Base-by-base conservation (phyloP, 2,329 filamentous ascomycete genomes). In the Waltergamsia citrina region DNA sequence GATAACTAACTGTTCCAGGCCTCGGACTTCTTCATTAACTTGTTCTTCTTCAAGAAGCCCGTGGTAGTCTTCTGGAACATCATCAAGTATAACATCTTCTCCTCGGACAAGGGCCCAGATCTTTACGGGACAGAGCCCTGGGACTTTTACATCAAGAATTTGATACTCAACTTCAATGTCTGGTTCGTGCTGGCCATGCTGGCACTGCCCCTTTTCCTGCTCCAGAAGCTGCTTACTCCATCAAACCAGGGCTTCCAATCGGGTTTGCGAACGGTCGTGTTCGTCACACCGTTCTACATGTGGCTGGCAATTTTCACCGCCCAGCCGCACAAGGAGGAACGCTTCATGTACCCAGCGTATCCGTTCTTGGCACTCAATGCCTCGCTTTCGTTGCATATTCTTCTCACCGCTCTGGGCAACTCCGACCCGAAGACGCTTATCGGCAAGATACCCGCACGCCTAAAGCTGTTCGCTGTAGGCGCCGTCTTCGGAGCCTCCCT, bases 321-420 rank as follows among this genome's bases (percentile, higher is more conserved):
- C 7, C 92, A 98, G 53, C 85, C 92, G 12, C 92, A 98, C 62
- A 98, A 98, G 51, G 92, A 98, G 55, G 92, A 98, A 59, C 73
- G 92, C 6, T 98, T 98, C 64, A 96, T 98, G 88, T 98, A 94
- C 50, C 92, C 92, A 0, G 84, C 78, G 3, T 98, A 98, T 49
- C 92, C 92, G 1, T 86, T 90, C 42, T 67, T 98, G 24, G 82
- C 84, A 1, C 67, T 98, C 23, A 95, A 94, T 49, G 88, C 88
- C 3, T 84, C 90, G 7, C 72, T 95, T 34, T 74, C 85, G 4
- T 63, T 93, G 23, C 87, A 96, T 54, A 81, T 93, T 38, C 50
- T 93, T 2, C 68, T 96, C 12, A 69, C 78, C 10, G 79, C 81
- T 24, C 60, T 94, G 31, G 86, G 88, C 14, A 79, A 77, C 16